Evolutionary conservation across 2,329 filamentous ascomycete species (phyloP).

Genomic region (Coniochaeta prunicola): DNA sequence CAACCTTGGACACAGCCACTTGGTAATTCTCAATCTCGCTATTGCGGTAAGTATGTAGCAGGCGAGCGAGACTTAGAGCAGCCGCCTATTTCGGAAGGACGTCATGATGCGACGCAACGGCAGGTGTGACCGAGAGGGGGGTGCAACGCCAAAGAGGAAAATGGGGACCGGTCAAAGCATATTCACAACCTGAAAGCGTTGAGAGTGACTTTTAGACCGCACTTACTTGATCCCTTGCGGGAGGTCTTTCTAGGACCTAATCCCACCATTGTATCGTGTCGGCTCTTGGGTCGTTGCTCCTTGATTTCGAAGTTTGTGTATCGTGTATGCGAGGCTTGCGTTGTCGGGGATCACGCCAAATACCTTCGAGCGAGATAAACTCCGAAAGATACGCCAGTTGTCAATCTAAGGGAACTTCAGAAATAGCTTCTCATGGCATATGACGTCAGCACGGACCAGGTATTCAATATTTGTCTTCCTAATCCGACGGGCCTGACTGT

Average conservation of each 20-base stretch:
- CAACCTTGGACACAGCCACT: background rate
- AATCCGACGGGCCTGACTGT: too few relatives aligned
- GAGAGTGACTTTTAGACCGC: background rate
- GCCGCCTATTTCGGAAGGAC: background rate
- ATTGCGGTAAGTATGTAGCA: too few relatives aligned
- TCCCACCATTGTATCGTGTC: constrained; percentile 47
- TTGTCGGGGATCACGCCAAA: background rate
- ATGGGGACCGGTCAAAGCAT: constrained; percentile 2
- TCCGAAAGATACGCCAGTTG: background rate
- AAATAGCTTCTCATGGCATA: background rate
- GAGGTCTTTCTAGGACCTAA: constrained; percentile 57
- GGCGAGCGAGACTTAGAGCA: background rate
- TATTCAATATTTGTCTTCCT: background rate
- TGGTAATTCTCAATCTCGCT: background rate
- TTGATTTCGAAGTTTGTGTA: background rate
- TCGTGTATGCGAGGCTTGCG: background rate
- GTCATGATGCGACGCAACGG: background rate
- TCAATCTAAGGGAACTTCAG: background rate
- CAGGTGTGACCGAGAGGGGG: background rate
- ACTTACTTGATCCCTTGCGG: constrained; percentile 37
- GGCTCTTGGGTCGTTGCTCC: background rate
- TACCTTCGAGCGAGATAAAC: background rate
- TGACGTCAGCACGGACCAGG: background rate
- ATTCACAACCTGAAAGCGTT: background rate
- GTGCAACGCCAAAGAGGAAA: background rate